Percentiles rank a stretch among this genome's conserved stretches.
Conservation (phyloP, 1,284 basidiomycete genomes). For the Pseudozyma flocculosa region DNA sequence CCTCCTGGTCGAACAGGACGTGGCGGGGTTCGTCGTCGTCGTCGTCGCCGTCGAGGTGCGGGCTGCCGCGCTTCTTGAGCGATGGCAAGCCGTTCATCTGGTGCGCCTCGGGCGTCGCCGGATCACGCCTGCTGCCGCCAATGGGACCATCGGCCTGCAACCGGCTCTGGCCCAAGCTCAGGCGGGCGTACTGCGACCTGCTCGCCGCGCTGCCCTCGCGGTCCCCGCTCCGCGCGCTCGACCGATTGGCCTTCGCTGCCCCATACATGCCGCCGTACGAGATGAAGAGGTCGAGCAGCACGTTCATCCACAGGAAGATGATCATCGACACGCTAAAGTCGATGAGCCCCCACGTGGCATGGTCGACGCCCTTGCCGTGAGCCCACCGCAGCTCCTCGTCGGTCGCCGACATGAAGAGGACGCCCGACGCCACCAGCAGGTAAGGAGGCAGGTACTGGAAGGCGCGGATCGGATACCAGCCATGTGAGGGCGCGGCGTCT, state of each 20-base stretch:
- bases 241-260: constrained; percentile 12
- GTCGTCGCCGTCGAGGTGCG: constrained; percentile 1
- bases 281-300: constrained; percentile 53
- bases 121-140: too few species aligned
- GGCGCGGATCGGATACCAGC: constrained; percentile 36
- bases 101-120: constrained; percentile 9
- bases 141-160: too few species aligned
- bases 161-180: constrained; percentile 19
- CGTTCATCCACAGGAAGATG: constrained; percentile 51
- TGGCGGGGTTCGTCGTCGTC: constrained; percentile 14
- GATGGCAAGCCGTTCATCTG: constrained; percentile 17
- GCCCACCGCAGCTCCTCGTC: constrained; percentile 57
- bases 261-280: constrained; percentile 45
- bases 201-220: constrained; percentile 13
- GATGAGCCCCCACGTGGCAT: constrained; percentile 55
- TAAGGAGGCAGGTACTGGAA: constrained; percentile 54
- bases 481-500: too few species aligned
- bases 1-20: constrained; percentile 42
- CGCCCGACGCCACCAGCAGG: constrained; percentile 45
- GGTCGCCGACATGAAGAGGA: constrained; percentile 57
- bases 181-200: constrained; percentile 16
- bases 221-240: constrained; percentile 14
- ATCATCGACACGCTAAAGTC: constrained; percentile 49
- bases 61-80: background rate
- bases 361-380: constrained; percentile 45